Evolutionary conservation across 305 asterid genomes (phyloP), one percentile per base, ranked within the genome.

Genomic region (Solanum hybrid): DNA sequence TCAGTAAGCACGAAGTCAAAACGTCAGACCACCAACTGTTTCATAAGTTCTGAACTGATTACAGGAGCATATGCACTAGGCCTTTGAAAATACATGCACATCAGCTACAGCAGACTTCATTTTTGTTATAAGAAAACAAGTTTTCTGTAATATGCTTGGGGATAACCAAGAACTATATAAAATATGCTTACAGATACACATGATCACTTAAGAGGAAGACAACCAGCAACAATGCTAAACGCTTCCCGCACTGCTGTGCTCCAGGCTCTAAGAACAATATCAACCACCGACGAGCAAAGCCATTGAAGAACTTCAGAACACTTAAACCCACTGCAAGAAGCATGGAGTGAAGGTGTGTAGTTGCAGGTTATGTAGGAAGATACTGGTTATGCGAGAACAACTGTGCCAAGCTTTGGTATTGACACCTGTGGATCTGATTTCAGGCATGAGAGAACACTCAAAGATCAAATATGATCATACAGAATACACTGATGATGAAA

Each of bases 261-360:
- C 66, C 79, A 7, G 87, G 84, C 72, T 78, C 81, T 71, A 37
- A 69, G 29, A 71, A 89, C 89, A 86, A 86, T 38, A 78, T 78
- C 56, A 78, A 86, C 13, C 91, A 86, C 42, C 42, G 76, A 64
- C 35, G 87, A 89, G 75, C 89, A 60, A 86, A 84, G 60, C 91
- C 87, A 51, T 76, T 78, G 56, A 89, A 89, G 73, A 89, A 78
- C 84, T 86, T 89, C 75, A 20, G 82, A 79, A 89, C 75, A 60
- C 91, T 86, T 31, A 86, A 89, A 86, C 87, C 46, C 87, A 86
- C 37, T 89, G 82, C 91, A 78, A 89, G 87, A 89, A 89, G 89
- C 89, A 76, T 76, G 91, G 89, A 34, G 71, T 38, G 13, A 56
- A 76, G 85, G 89, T 82, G 6, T 89, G 87, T 71, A 77, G 12